Evolutionary conservation across 129 eudicot genomes (phyloP).

Genomic region (Flaveria bidentis): DNA sequence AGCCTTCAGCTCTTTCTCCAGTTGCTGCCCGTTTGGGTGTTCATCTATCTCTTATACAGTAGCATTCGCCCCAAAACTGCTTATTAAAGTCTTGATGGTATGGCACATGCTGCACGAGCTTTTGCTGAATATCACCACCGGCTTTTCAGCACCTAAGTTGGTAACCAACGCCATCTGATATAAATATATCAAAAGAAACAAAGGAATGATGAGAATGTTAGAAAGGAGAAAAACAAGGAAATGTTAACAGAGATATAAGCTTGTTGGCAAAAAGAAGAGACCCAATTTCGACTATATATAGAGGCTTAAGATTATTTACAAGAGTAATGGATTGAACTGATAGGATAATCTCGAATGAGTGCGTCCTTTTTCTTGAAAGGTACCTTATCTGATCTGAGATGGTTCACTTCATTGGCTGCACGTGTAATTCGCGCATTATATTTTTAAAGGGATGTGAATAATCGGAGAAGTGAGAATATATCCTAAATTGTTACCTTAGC

Average conservation of each 20-base stretch:
- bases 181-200: not conserved
- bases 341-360: too few relatives aligned
- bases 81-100: slow-evolving; percentile 47
- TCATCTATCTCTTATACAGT: slow-evolving; percentile 60
- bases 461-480: slow-evolving; percentile 1
- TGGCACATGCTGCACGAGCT: slow-evolving; percentile 56
- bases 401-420: slow-evolving; percentile 23
- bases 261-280: too few relatives aligned
- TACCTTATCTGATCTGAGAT: slow-evolving; percentile 16
- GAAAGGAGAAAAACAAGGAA: too few relatives aligned
- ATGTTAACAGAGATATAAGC: too few relatives aligned
- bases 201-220: too few relatives aligned
- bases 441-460: slow-evolving; percentile 17
- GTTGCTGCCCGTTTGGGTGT: slow-evolving; percentile 49
- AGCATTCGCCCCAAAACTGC: slow-evolving; percentile 57
- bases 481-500: not conserved
- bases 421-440: slow-evolving; percentile 26
- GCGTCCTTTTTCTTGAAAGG: too few relatives aligned
- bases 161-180: slow-evolving; percentile 38
- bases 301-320: not conserved
- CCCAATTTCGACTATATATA: slow-evolving; percentile 22
- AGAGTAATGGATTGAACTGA: not conserved
- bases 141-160: slow-evolving; percentile 39
- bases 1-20: slow-evolving; percentile 50
- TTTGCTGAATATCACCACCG: slow-evolving; percentile 63